Evolutionary conservation across 805 yeast genomes (phyloP).

Genomic region (Debaryomyces tyrocola): DNA sequence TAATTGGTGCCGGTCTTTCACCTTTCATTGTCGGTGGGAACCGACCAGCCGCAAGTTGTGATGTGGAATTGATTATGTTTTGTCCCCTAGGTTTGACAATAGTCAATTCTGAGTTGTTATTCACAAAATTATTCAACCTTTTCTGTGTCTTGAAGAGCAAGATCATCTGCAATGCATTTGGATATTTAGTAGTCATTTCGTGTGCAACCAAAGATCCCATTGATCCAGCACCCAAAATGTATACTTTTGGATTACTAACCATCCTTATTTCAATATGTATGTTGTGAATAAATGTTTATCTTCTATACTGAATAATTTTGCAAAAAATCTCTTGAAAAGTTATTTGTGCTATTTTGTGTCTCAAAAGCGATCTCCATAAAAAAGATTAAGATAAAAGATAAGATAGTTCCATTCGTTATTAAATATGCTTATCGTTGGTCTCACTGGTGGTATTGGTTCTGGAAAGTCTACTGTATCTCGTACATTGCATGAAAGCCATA

Average conservation of each 20-base stretch:
- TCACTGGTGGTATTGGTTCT: conserved; percentile 98
- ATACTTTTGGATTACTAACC: conserved; percentile 19
- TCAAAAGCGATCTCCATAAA: not conserved
- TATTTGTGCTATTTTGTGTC: not conserved
- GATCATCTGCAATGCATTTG: conserved; percentile 39
- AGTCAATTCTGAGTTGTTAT: conserved; percentile 39
- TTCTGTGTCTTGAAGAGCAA: conserved; percentile 39
- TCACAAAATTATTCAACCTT: conserved; percentile 41
- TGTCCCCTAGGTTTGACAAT: conserved; percentile 20
- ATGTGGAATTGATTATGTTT: conserved; percentile 12
- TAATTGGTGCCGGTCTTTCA: conserved; percentile 29
- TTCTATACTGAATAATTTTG: no score
- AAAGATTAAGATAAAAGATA: not conserved
- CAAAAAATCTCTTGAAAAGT: no score
- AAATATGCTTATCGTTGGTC: conserved; percentile 81
- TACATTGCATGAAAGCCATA: conserved; percentile 49
- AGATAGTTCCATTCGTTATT: not conserved
- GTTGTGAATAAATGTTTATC: no score
- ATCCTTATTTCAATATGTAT: not conserved
- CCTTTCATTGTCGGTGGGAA: conserved; percentile 14
- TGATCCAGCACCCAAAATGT: conserved; percentile 53
- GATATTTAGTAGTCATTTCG: conserved; percentile 40
- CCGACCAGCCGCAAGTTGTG: conserved; percentile 21
- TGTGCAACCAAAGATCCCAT: conserved; percentile 52
- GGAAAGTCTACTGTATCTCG: conserved; percentile 91